Percentiles rank a stretch among this genome's conserved stretches.
These are phyloP conservation scores for Vitis rotundifolia DNA, from an alignment of 164 flowering plant genomes.

Conservation along the genomic window DNA sequence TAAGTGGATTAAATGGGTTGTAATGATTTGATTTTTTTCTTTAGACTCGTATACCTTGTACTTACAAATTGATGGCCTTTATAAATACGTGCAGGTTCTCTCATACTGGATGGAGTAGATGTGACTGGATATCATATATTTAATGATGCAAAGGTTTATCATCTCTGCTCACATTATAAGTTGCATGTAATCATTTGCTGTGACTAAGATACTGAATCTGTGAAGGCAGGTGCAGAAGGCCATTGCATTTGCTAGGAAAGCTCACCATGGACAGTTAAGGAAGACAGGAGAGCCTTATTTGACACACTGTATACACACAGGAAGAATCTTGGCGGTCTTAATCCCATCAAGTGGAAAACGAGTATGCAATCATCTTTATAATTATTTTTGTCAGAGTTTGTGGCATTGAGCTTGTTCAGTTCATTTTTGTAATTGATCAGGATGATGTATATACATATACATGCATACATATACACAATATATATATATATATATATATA, in stretches of 20 bases:
- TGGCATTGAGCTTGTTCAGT: not conserved
- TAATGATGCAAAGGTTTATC: conserved; percentile 62
- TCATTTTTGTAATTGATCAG: not conserved
- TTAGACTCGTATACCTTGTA: too few species aligned
- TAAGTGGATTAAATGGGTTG: too few species aligned
- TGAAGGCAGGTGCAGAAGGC: conserved; percentile 95
- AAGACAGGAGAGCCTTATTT: conserved; percentile 88
- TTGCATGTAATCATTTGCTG: conserved; percentile 17
- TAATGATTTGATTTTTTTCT: too few species aligned
- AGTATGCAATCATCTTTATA: conserved; percentile 33
- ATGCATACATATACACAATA: too few species aligned
- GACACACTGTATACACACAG: conserved; percentile 87
- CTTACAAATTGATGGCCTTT: too few species aligned
- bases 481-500: too few species aligned
- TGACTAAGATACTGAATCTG: conserved; percentile 33
- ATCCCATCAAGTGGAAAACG: conserved; percentile 77
- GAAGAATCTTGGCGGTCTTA: conserved; percentile 76
- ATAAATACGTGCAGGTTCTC: conserved; percentile 46
- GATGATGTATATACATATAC: not conserved
- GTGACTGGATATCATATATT: conserved; percentile 83
- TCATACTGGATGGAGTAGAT: conserved; percentile 80
- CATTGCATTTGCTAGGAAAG: conserved; percentile 83
- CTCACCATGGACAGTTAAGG: conserved; percentile 79
- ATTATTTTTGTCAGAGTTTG: not conserved
- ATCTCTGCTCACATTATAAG: conserved; percentile 28